Base-by-base conservation (phyloP, 1,139 yeast genomes). In the Geotrichum aggregatum region DNA sequence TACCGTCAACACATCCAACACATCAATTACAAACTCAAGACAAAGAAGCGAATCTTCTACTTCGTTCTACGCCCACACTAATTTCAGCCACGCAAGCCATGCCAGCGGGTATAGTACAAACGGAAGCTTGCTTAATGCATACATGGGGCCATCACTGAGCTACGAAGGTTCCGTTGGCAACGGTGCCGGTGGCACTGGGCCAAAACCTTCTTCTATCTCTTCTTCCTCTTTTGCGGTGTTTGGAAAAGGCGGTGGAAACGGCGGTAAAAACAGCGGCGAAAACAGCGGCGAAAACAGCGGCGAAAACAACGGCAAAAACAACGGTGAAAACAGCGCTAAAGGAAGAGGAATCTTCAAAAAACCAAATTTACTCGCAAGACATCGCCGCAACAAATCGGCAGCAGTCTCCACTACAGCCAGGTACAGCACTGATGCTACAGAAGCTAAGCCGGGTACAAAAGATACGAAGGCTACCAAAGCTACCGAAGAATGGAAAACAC, bases 81-180 rank as follows among this genome's bases (percentile, higher is more conserved):
- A 41, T 22, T 35, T 26, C 8, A 18, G 30, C 21, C 44, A 41
- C 24, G 34, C 24, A 13, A 41, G 41, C 19, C n/a, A n/a, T n/a
- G n/a, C n/a, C n/a, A n/a, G n/a, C n/a, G n/a, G n/a, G n/a, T n/a
- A n/a, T n/a, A 38, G 44, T 35, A 18, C 24, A 3, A 39, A 22
- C 14, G 44, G 44, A 8, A 41, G 44, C 35, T 22, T 41, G 24
- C 34, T 41, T 24, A 26, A 41, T 14, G 44, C 44, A 18, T 41
- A 41, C 44, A 26, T 22, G 21, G 44, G 44, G 14, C 28, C 44
- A 4, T n/a, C 34, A 2, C 10, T 13, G 22, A 41, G 28, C 28
- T 24, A n/a, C n/a, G n/a, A n/a, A n/a, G n/a, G n/a, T n/a, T n/a
- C n/a, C n/a, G n/a, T n/a, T n/a, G n/a, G n/a, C n/a, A n/a, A n/a